phyloP scores from a whole-genome alignment of 1,284 basidiomycete species.

The Naganishia liquefaciens region DNA sequence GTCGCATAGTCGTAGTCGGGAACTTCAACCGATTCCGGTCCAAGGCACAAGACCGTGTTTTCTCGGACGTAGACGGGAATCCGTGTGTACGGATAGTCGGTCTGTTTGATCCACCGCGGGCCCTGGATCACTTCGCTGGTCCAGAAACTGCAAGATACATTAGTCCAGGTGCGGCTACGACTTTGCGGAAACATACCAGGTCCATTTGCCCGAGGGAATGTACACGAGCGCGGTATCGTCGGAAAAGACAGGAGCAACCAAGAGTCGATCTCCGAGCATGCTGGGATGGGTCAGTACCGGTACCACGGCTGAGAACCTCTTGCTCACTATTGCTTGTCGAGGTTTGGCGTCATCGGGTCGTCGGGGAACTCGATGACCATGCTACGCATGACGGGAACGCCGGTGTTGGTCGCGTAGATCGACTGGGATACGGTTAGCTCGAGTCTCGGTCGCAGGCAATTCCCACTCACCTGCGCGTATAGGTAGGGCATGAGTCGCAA shows the following conservation, averaged over 20 bases:
- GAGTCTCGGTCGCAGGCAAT: background rate
- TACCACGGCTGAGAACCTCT: too few species aligned
- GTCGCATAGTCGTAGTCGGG: constrained; percentile 67
- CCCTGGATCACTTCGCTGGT: constrained; percentile 39
- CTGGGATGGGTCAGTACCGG: constrained; percentile 25
- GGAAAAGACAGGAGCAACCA: constrained; percentile 71
- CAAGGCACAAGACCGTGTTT: constrained; percentile 62
- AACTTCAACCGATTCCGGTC: constrained; percentile 59
- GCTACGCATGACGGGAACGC: constrained; percentile 67
- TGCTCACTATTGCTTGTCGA: constrained; percentile 61
- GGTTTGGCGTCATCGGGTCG: constrained; percentile 65
- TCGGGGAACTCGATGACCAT: constrained; percentile 73
- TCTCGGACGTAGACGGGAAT: constrained; percentile 69
- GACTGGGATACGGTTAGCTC: constrained; percentile 54
- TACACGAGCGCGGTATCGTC: constrained; percentile 67
- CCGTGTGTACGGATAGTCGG: constrained; percentile 42
- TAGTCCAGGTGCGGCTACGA: constrained; percentile 42
- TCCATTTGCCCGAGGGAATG: constrained; percentile 69
- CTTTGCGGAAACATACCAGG: constrained; percentile 57
- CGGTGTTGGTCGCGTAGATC: constrained; percentile 62
- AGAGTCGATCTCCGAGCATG: constrained; percentile 68
- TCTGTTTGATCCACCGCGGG: constrained; percentile 43
- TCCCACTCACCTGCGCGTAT: constrained; percentile 61
- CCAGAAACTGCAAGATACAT: constrained; percentile 47
- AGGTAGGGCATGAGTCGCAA: constrained; percentile 73